phyloP scores from a whole-genome alignment of 805 yeast species.

The Saccharomyces jurei region DNA sequence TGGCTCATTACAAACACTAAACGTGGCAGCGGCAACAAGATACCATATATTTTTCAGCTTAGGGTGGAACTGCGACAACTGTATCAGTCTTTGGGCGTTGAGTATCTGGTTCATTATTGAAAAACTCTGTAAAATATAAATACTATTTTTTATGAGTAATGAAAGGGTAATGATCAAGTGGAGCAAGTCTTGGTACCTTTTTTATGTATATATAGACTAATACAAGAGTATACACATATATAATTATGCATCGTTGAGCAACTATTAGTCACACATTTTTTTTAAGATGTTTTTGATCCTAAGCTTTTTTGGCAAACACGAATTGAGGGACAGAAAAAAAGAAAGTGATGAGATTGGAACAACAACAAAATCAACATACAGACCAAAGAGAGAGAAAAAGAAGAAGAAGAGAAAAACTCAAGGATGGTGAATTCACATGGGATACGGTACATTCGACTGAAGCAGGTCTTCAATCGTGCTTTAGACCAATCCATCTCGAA shows the following conservation, averaged over 20 bases:
- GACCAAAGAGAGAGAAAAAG: neutral
- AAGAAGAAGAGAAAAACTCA: neutral
- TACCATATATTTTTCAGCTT: slow-evolving; percentile 59
- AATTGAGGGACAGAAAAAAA: neutral
- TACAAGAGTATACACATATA: neutral
- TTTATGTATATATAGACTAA: neutral
- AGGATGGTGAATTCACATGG: slow-evolving; percentile 5
- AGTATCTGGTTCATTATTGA: slow-evolving; percentile 16
- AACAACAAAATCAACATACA: neutral
- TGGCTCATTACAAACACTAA: slow-evolving; percentile 76
- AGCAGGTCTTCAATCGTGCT: slow-evolving; percentile 45
- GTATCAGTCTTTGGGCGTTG: slow-evolving; percentile 23
- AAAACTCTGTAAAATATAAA: neutral
- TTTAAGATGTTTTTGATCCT: neutral
- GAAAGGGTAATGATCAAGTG: neutral
- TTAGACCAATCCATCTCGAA: slow-evolving; percentile 43
- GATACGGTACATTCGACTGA: slow-evolving; percentile 43
- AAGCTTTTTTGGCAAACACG: neutral
- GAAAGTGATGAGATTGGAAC: neutral
- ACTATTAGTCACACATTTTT: neutral
- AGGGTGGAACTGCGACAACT: slow-evolving; percentile 37
- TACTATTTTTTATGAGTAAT: neutral
- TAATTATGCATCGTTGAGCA: neutral
- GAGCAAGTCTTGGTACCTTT: neutral
- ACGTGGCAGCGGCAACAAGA: slow-evolving; percentile 68